Percentiles rank a stretch among this genome's conserved stretches.
Conservation (phyloP, 257 asterid species). For the Rauvolfia tetraphylla region DNA sequence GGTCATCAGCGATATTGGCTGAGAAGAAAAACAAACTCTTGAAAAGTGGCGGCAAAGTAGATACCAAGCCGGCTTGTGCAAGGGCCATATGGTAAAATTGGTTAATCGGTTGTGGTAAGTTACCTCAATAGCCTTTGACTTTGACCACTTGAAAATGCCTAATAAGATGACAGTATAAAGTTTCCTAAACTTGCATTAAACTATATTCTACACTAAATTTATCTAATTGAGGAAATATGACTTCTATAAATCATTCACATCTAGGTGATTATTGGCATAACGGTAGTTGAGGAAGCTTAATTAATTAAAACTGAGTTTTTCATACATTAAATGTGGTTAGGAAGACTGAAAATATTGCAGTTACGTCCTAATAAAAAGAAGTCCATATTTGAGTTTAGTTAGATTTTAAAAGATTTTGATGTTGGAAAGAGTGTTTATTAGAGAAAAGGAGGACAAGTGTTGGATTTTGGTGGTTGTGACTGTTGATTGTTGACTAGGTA, state of each 20-base stretch:
- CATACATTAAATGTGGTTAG: too few relatives aligned
- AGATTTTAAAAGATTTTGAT: too few relatives aligned
- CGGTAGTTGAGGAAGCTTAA: too few relatives aligned
- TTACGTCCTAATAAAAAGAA: too few relatives aligned
- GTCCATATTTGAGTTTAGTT: too few relatives aligned
- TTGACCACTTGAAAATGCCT: not conserved
- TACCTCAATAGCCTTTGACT: conserved; percentile 29
- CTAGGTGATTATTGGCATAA: too few relatives aligned
- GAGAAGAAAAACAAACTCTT: conserved; percentile 47
- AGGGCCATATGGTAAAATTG: conserved; percentile 15
- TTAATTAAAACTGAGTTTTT: too few relatives aligned
- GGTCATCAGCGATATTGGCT: conserved; percentile 28
- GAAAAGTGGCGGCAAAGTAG: conserved; percentile 71
- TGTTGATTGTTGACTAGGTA: conserved; percentile 13
- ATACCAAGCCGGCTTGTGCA: conserved; percentile 54
- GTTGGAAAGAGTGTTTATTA: too few relatives aligned
- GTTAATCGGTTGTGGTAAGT: conserved; percentile 16
- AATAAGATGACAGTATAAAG: not conserved
- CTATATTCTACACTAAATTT: not conserved
- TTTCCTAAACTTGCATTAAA: not conserved
- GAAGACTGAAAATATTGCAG: too few relatives aligned
- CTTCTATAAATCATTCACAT: too few relatives aligned
- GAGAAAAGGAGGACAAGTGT: too few relatives aligned
- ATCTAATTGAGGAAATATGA: too few relatives aligned
- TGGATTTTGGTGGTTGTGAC: not conserved